Evolutionary conservation across 192 early-diverging fungal species (phyloP).

Genomic region (Coemansia sp.): DNA sequence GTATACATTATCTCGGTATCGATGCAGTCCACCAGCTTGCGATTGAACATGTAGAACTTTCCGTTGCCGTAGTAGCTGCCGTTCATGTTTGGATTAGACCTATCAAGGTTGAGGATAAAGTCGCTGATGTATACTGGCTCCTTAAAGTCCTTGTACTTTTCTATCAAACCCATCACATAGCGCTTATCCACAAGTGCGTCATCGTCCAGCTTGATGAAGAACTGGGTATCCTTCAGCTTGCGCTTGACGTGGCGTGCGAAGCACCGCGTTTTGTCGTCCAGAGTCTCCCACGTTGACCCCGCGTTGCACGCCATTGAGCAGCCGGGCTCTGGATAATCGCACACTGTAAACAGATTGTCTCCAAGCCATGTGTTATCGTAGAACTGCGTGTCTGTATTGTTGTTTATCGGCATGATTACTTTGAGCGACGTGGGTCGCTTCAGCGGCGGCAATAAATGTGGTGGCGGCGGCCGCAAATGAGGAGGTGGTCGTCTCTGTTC

Average conservation of each 20-base stretch:
- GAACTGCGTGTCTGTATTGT: conserved; percentile 28
- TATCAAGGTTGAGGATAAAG: conserved; percentile 21
- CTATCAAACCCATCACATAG: conserved; percentile 18
- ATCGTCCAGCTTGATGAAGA: conserved; percentile 42
- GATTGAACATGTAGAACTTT: conserved; percentile 51
- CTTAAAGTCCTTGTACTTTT: conserved; percentile 8
- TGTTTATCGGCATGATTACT: conserved; percentile 24
- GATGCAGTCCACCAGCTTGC: conserved; percentile 24
- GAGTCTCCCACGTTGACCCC: conserved; percentile 15
- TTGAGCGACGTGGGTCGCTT: neutral
- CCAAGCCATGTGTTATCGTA: conserved; percentile 33
- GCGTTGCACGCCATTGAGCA: conserved; percentile 27
- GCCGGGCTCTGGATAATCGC: conserved; percentile 21
- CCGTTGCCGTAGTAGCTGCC: conserved; percentile 33
- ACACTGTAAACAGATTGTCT: conserved; percentile 27
- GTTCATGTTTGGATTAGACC: conserved; percentile 8
- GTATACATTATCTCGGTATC: conserved; percentile 16
- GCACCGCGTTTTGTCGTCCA: conserved; percentile 33
- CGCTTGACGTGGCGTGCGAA: conserved; percentile 22
- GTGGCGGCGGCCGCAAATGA: neutral
- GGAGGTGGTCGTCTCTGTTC: neutral
- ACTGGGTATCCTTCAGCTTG: conserved; percentile 13
- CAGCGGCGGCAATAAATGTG: neutral
- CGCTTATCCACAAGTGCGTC: conserved; percentile 22
- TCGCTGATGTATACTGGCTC: conserved; percentile 31